Evolutionary conservation across 2,329 filamentous ascomycete genomes (phyloP), one percentile per base, ranked within the genome.

Genomic region (Scytalidium sp.): DNA sequence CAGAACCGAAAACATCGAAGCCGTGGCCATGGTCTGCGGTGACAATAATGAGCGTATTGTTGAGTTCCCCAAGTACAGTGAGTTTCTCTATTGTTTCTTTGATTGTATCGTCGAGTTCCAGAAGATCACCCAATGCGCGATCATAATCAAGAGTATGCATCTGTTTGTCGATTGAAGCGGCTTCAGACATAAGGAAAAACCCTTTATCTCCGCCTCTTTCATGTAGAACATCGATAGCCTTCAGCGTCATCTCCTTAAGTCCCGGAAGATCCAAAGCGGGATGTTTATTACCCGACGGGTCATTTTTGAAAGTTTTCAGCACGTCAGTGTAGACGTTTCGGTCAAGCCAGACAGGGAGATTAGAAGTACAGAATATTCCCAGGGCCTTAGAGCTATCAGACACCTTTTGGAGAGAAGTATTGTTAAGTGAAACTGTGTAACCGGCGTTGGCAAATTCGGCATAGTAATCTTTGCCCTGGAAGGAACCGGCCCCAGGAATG

Each of bases 21-120:
- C 90, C 90, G 71, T 95, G 90, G 40, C 90, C 90, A 74, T 94
- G 90, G 64, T 95, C 89, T n/a, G 89, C 87, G 3, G 89, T 90
- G 44, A 94, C 87, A 45, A 95, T 66, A 56, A 95, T 76, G 3
- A 93, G 80, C 1, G 90, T 95, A 53, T 91, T 81, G 9, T 93
- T 81, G 25, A 91, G 77, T 49, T 83, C 77, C 50, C 79, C 79
- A 6, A 90, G 74, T 25, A 77, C 70, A 60, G 81, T 75, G 41
- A 95, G 83, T 64, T 88, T 84, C 43, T 76, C 76, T 47, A 93
- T 76, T 3, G 88, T 90, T 17, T 87, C 87, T 46, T 83, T 83
- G 58, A 95, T 74, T 3, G 90, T 91, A 69, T 95, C 88, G 63
- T 95, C 89, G 27, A 95, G 79, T 71, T 95, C 90, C 39, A 95